Conservation (phyloP, 2,329 filamentous ascomycete species). For the Cytospora paraplurivora region DNA sequence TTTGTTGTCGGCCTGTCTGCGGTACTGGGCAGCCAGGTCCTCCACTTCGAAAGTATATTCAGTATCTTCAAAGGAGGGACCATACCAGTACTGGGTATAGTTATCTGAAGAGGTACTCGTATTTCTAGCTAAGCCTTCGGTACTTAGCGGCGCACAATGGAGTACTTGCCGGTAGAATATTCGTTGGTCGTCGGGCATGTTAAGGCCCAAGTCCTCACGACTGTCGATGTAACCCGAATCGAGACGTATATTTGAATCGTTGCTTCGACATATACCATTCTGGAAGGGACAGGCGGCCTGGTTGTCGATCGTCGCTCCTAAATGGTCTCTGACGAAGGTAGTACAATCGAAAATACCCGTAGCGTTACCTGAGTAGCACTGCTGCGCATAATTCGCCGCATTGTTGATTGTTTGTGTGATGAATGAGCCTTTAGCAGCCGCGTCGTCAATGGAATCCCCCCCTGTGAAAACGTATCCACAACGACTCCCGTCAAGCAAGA, state of each 20-base stretch:
- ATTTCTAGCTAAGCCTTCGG: not conserved
- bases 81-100: conserved; percentile 16
- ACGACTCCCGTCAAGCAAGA: not conserved
- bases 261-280: conserved; percentile 19
- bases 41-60: not conserved
- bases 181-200: conserved; percentile 24
- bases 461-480: not conserved
- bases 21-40: not conserved
- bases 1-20: not conserved
- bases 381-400: conserved; percentile 24
- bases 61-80: not conserved
- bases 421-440: too few relatives aligned
- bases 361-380: conserved; percentile 29
- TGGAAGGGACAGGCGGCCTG: conserved; percentile 31
- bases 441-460: too few relatives aligned
- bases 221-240: conserved; percentile 30
- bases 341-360: conserved; percentile 9
- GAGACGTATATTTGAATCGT: conserved; percentile 13
- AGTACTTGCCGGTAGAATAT: conserved; percentile 5
- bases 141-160: conserved; percentile 12
- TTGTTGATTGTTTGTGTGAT: not conserved
- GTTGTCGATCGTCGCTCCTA: not conserved
- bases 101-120: not conserved
- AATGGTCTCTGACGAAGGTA: conserved; percentile 8
- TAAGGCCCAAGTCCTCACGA: conserved; percentile 30